These are phyloP conservation scores for Piloderma croceum DNA, from an alignment of 768 basidiomycete genomes.

Conservation along the genomic window DNA sequence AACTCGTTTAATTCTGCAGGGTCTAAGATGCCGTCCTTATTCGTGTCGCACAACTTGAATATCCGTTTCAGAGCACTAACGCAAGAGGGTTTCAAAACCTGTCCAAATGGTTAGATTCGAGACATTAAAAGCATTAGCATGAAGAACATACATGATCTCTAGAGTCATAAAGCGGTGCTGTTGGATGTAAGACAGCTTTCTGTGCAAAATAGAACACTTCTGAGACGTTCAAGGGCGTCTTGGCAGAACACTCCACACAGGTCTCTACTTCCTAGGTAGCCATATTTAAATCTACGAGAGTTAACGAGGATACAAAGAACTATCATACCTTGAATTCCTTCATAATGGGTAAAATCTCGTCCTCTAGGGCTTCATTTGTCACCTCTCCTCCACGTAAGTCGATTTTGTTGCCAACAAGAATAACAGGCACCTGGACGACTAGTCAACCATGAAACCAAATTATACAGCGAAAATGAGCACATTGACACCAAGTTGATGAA, in stretches of 20 bases:
- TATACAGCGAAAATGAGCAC: conserved; percentile 33
- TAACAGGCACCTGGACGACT: conserved; percentile 75
- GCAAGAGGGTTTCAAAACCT: conserved; percentile 93
- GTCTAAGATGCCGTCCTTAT: conserved; percentile 91
- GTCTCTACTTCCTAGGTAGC: conserved; percentile 87
- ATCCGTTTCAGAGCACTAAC: conserved; percentile 83
- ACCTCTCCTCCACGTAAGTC: conserved; percentile 91
- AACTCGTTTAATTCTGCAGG: conserved; percentile 93
- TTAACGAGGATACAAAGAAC: background rate
- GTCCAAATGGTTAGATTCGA: conserved; percentile 10
- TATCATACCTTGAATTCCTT: conserved; percentile 87
- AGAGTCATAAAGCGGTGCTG: conserved; percentile 94
- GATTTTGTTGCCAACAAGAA: conserved; percentile 97
- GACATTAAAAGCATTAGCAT: conserved; percentile 2
- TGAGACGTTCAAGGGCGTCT: conserved; percentile 84
- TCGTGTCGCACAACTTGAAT: conserved; percentile 92
- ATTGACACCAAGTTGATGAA: conserved; percentile 93
- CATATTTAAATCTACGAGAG: conserved; percentile 9
- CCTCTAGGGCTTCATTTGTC: conserved; percentile 89
- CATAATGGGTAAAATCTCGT: conserved; percentile 96
- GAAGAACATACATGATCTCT: conserved; percentile 75
- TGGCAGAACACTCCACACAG: conserved; percentile 95
- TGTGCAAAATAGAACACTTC: conserved; percentile 99
- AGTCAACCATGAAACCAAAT: conserved; percentile 6
- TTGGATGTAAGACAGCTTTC: conserved; percentile 95